These are phyloP conservation scores for Halenospora varia DNA, from an alignment of 495 filamentous ascomycete species.

Conservation along the genomic window DNA sequence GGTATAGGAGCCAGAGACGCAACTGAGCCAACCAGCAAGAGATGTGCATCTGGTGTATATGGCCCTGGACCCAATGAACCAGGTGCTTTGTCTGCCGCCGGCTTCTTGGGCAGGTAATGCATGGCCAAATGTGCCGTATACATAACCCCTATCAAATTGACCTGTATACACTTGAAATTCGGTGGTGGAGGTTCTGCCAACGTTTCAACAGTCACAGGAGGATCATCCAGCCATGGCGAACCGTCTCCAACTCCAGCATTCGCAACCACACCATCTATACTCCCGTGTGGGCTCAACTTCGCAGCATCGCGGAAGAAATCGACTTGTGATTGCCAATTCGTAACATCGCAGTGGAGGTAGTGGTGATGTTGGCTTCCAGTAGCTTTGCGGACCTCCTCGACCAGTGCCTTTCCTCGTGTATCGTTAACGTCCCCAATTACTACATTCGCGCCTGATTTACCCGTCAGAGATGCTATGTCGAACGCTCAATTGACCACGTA, in stretches of 20 bases:
- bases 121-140: slow-evolving; percentile 64
- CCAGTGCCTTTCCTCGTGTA: slow-evolving; percentile 31
- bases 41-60: slow-evolving; percentile 38
- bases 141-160: slow-evolving; percentile 59
- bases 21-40: slow-evolving; percentile 54
- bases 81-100: slow-evolving; percentile 15
- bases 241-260: slow-evolving; percentile 58
- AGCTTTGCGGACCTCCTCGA: slow-evolving; percentile 26
- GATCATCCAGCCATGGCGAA: slow-evolving; percentile 30
- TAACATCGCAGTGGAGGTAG: slow-evolving; percentile 54
- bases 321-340: slow-evolving; percentile 55
- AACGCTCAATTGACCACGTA: not conserved
- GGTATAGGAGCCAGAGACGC: slow-evolving; percentile 45
- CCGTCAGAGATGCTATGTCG: too few species aligned
- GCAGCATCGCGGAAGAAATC: slow-evolving; percentile 53
- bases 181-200: slow-evolving; percentile 45
- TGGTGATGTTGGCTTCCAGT: slow-evolving; percentile 35
- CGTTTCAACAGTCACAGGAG: slow-evolving; percentile 29
- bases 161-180: slow-evolving; percentile 47
- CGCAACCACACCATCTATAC: slow-evolving; percentile 60
- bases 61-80: not conserved
- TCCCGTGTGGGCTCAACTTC: slow-evolving; percentile 46
- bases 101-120: slow-evolving; percentile 46
- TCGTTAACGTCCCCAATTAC: slow-evolving; percentile 46
- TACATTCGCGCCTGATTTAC: slow-evolving; percentile 39